These are phyloP conservation scores for Verticillium klebahnii DNA, from an alignment of 2,329 filamentous ascomycete species.

Conservation along the genomic window DNA sequence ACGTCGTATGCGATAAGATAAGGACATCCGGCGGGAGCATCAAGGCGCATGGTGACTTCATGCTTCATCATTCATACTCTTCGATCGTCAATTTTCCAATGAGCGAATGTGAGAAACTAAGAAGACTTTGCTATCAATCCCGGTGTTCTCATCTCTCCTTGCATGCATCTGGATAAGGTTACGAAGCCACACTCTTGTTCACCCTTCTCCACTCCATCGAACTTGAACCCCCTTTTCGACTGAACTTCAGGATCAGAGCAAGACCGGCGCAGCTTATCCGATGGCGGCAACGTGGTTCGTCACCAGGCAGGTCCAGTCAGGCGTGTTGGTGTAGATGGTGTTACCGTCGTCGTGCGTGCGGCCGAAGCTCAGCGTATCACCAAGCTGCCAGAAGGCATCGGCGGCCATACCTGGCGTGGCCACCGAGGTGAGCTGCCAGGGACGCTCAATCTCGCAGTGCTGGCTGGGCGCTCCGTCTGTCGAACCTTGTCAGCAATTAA, in stretches of 20 bases:
- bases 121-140: no score
- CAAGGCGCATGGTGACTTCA: neutral
- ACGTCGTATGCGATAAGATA: neutral
- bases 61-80: neutral
- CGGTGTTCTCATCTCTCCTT: no score
- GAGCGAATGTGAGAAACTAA: no score
- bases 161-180: no score
- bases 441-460: conserved; percentile 39
- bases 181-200: neutral
- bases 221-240: no score
- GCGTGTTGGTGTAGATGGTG: conserved; percentile 37
- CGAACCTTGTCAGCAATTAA: neutral
- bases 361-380: conserved; percentile 34
- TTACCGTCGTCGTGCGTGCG: conserved; percentile 37
- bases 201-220: no score
- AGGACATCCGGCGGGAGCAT: neutral
- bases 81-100: neutral
- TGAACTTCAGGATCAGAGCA: neutral
- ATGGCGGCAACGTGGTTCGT: conserved; percentile 31
- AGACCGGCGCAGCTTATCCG: neutral
- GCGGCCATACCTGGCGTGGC: conserved; percentile 24
- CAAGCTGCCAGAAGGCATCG: conserved; percentile 37
- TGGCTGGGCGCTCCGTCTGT: conserved; percentile 18
- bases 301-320: conserved; percentile 38
- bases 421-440: conserved; percentile 34